phyloP scores from a whole-genome alignment of 495 filamentous ascomycete genomes.

The Annulohypoxylon stygium region DNA sequence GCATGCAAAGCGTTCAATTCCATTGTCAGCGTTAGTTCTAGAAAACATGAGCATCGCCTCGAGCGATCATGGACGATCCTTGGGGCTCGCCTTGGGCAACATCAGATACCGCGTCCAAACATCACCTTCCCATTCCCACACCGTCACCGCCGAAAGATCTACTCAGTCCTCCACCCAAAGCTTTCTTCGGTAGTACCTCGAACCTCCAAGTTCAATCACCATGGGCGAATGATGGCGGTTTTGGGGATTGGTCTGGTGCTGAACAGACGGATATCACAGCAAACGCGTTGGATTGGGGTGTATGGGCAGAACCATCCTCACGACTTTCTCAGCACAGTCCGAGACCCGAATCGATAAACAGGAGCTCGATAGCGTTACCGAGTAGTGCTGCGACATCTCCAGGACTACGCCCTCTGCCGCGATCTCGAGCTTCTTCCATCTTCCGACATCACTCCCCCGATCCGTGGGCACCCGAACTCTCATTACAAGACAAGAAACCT shows the following conservation, averaged over 20 bases:
- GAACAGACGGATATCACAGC: constrained; percentile 43
- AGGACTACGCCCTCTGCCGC: constrained; percentile 42
- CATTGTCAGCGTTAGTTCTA: not conserved
- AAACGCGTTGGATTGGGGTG: constrained; percentile 54
- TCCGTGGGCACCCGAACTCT: constrained; percentile 61
- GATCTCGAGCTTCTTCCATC: constrained; percentile 53
- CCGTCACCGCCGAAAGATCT: constrained; percentile 54
- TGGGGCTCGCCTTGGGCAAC: constrained; percentile 67
- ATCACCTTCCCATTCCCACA: constrained; percentile 35
- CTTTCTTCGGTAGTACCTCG: constrained; percentile 57
- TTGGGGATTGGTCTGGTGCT: constrained; percentile 57
- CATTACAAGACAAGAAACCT: constrained; percentile 31
- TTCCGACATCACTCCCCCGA: constrained; percentile 65
- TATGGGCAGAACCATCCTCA: constrained; percentile 51
- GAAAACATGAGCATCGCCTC: constrained; percentile 43
- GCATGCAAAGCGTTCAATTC: constrained; percentile 9
- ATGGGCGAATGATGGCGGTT: constrained; percentile 61
- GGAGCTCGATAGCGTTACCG: constrained; percentile 58
- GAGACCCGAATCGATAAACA: constrained; percentile 46
- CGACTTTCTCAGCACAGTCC: constrained; percentile 53
- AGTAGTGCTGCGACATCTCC: constrained; percentile 53
- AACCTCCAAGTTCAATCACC: constrained; percentile 55
- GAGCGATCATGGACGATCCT: constrained; percentile 67
- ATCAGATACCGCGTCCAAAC: constrained; percentile 50
- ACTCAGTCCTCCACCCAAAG: constrained; percentile 60